Evolutionary conservation across 2,329 filamentous ascomycete species (phyloP).

Genomic region (Biscogniauxia sp.): DNA sequence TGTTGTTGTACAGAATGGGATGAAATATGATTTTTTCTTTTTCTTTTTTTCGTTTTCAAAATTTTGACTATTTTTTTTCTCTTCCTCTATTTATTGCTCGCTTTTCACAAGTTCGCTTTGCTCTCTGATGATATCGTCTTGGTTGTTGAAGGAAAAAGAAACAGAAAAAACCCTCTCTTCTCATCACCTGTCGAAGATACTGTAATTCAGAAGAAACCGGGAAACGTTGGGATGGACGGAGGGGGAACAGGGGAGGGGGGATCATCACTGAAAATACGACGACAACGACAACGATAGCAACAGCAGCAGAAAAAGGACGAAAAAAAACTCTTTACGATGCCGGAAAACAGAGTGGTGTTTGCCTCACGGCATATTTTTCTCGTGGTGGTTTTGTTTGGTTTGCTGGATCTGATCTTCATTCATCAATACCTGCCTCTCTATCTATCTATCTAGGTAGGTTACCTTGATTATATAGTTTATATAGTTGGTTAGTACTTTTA

Average conservation of each 20-base stretch:
- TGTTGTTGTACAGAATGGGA: not conserved
- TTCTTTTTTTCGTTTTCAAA: not conserved
- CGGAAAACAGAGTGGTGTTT: slow-evolving; percentile 23
- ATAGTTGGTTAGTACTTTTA: too few relatives aligned
- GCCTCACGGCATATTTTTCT: slow-evolving; percentile 36
- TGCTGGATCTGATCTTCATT: slow-evolving; percentile 7
- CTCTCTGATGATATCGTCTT: too few relatives aligned
- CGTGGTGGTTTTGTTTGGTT: slow-evolving; percentile 5
- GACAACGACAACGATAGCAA: not conserved
- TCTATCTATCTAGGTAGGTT: too few relatives aligned
- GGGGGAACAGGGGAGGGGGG: not conserved
- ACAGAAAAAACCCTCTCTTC: too few relatives aligned
- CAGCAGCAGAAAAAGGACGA: slow-evolving; percentile 10
- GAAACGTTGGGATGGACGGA: too few relatives aligned
- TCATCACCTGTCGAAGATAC: too few relatives aligned
- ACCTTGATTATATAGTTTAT: too few relatives aligned
- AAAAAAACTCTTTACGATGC: slow-evolving; percentile 5
- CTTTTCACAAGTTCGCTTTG: too few relatives aligned
- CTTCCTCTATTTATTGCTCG: too few relatives aligned
- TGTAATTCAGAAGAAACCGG: too few relatives aligned
- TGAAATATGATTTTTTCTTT: slow-evolving; percentile 1
- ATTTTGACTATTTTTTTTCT: not conserved
- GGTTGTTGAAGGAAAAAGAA: too few relatives aligned
- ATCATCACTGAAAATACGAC: not conserved
- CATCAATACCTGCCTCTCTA: too few relatives aligned